phyloP scores from a whole-genome alignment of 805 yeast genomes.

The Metschnikowia gelsemii region DNA sequence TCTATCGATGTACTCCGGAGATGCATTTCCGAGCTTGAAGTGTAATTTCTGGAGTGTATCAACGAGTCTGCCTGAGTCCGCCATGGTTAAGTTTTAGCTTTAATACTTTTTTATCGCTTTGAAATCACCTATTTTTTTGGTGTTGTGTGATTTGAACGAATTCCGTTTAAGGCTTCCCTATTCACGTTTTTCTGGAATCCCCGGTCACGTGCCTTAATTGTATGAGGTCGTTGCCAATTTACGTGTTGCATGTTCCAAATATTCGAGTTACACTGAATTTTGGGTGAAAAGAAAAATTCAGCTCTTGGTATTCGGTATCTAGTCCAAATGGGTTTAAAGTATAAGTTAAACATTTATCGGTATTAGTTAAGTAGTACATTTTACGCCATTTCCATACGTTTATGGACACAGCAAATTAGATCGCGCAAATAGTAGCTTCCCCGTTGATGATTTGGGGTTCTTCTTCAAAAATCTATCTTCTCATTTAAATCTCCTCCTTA shows the following conservation, averaged over 20 bases:
- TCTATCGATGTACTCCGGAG: conserved; percentile 54
- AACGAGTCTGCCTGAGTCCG: not conserved
- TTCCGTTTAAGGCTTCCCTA: not conserved
- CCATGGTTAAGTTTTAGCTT: not conserved
- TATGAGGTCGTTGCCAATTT: too few relatives aligned
- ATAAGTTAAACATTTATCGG: not conserved
- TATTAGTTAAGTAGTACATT: not conserved
- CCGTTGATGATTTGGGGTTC: too few relatives aligned
- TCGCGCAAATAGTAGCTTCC: not conserved
- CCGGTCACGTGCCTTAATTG: too few relatives aligned
- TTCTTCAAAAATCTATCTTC: too few relatives aligned
- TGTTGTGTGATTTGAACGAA: not conserved
- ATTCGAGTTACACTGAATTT: too few relatives aligned
- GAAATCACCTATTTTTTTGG: not conserved
- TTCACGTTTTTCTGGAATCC: too few relatives aligned
- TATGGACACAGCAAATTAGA: not conserved
- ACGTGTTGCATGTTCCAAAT: too few relatives aligned
- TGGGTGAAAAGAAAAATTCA: too few relatives aligned
- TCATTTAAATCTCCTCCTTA: conserved; percentile 39
- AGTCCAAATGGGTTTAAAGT: too few relatives aligned
- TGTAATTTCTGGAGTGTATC: conserved; percentile 13
- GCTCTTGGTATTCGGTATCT: too few relatives aligned
- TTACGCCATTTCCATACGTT: not conserved
- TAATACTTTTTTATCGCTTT: not conserved
- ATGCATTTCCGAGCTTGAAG: conserved; percentile 37